Evolutionary conservation across 495 filamentous ascomycete species (phyloP).

Genomic region (Aspergillus ellipticus): DNA sequence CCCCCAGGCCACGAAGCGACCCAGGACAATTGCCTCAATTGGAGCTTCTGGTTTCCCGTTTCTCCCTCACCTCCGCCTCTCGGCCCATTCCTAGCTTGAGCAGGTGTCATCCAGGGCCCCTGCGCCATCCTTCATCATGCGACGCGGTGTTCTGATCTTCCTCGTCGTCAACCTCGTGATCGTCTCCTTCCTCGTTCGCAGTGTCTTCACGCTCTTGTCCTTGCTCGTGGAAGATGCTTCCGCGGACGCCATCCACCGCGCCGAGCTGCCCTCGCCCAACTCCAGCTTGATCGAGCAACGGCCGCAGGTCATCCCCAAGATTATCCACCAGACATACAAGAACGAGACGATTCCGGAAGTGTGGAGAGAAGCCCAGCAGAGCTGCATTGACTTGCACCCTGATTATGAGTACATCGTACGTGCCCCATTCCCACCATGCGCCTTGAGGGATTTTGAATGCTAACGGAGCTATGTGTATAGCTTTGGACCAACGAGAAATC

Average conservation of each 20-base stretch:
- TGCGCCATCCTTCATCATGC: conserved; percentile 45
- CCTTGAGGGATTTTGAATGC: background rate
- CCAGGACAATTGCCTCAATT: conserved; percentile 1
- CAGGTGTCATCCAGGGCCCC: conserved; percentile 7
- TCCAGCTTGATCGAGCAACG: conserved; percentile 56
- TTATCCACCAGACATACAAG: conserved; percentile 85
- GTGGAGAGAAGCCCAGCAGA: conserved; percentile 70
- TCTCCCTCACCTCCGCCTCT: background rate
- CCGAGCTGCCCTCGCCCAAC: conserved; percentile 62
- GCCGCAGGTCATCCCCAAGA: conserved; percentile 75
- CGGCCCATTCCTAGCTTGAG: conserved; percentile 4
- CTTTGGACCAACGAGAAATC: conserved; percentile 83
- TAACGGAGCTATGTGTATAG: conserved; percentile 31
- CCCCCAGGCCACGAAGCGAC: conserved; percentile 8
- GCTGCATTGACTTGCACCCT: conserved; percentile 69
- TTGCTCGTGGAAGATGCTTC: conserved; percentile 66
- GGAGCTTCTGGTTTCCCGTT: background rate
- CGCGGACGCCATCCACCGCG: conserved; percentile 58
- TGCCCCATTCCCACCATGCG: background rate
- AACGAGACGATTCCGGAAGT: conserved; percentile 71
- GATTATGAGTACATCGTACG: conserved; percentile 81
- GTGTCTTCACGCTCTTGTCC: conserved; percentile 60
- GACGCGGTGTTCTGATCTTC: conserved; percentile 61
- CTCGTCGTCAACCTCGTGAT: conserved; percentile 57
- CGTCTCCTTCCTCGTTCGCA: conserved; percentile 55